These are phyloP conservation scores for Eucalyptus decipiens DNA, from an alignment of 345 rosid genomes.

Conservation along the genomic window DNA sequence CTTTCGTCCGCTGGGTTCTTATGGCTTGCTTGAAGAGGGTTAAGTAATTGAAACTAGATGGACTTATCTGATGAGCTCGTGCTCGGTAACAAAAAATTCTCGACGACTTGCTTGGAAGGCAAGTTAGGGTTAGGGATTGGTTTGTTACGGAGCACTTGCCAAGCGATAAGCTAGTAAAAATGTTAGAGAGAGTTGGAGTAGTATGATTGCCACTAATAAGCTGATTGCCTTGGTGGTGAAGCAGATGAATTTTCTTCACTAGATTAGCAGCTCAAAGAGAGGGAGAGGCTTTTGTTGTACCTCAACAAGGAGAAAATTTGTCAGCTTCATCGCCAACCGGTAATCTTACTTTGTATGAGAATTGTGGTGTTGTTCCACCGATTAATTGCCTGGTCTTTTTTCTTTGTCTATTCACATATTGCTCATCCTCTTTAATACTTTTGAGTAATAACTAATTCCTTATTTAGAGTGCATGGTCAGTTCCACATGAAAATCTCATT, in stretches of 20 bases:
- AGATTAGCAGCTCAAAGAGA: not conserved
- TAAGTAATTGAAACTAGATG: not conserved
- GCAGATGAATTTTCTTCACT: conserved; percentile 56
- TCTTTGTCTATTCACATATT: not conserved
- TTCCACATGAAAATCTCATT: not conserved
- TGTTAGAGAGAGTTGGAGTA: not conserved
- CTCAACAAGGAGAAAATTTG: conserved; percentile 35
- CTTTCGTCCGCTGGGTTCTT: not conserved
- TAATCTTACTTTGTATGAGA: not conserved
- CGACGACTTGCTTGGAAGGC: not conserved
- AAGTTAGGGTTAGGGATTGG: conserved; percentile 21
- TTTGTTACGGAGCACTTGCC: conserved; percentile 67
- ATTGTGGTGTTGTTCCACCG: not conserved
- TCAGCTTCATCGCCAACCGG: conserved; percentile 45
- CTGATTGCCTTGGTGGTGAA: conserved; percentile 29
- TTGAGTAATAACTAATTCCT: not conserved
- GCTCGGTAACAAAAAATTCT: conserved; percentile 71
- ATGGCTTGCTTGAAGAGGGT: not conserved
- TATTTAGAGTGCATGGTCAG: not conserved
- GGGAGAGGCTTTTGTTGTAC: not conserved
- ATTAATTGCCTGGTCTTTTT: not conserved
- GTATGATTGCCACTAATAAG: not conserved
- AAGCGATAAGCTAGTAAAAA: not conserved
- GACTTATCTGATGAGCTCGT: conserved; percentile 26
- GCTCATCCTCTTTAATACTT: not conserved